A percentile compares a stretch with the other conserved stretches of the same genome.
These are phyloP conservation scores for Microsporum ferrugineum DNA, from an alignment of 2,329 filamentous ascomycete species.

Conservation along the genomic window DNA sequence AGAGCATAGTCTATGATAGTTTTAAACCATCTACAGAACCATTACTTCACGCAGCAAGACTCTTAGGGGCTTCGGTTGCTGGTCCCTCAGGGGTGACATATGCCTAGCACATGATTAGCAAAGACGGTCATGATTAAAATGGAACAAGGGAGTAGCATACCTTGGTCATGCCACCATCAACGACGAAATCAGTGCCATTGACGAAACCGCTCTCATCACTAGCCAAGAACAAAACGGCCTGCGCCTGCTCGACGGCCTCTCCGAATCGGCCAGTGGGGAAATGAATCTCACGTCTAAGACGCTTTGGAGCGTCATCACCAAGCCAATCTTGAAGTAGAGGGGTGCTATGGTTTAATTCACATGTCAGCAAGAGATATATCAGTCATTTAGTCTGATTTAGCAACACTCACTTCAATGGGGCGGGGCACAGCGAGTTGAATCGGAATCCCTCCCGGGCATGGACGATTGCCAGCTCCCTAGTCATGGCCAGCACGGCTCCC, in stretches of 20 bases:
- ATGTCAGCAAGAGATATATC: neutral
- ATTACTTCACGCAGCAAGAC: slow-evolving; percentile 25
- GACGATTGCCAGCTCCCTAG: slow-evolving; percentile 79
- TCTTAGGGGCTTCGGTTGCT: slow-evolving; percentile 42
- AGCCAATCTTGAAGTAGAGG: slow-evolving; percentile 88
- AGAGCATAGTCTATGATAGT: neutral
- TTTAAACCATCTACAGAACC: neutral
- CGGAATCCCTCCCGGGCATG: slow-evolving; percentile 81
- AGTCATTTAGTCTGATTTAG: neutral
- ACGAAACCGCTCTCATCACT: slow-evolving; percentile 84
- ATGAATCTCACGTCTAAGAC: slow-evolving; percentile 71
- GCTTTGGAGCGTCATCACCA: slow-evolving; percentile 73
- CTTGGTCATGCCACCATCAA: slow-evolving; percentile 92
- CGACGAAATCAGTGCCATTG: slow-evolving; percentile 83
- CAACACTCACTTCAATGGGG: slow-evolving; percentile 59
- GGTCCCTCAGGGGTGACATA: slow-evolving; percentile 58
- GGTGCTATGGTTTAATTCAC: slow-evolving; percentile 42
- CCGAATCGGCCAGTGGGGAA: slow-evolving; percentile 82
- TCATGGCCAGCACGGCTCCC: slow-evolving; percentile 81
- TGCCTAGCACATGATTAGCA: slow-evolving; percentile 36
- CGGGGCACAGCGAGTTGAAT: slow-evolving; percentile 85
- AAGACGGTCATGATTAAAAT: slow-evolving; percentile 1
- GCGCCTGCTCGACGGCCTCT: slow-evolving; percentile 86
- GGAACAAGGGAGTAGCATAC: slow-evolving; percentile 21
- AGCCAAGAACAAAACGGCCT: slow-evolving; percentile 76